Evolutionary conservation across 2,329 filamentous ascomycete species (phyloP), one percentile per base, ranked within the genome.

Genomic region (Hymenoscyphus repandus): DNA sequence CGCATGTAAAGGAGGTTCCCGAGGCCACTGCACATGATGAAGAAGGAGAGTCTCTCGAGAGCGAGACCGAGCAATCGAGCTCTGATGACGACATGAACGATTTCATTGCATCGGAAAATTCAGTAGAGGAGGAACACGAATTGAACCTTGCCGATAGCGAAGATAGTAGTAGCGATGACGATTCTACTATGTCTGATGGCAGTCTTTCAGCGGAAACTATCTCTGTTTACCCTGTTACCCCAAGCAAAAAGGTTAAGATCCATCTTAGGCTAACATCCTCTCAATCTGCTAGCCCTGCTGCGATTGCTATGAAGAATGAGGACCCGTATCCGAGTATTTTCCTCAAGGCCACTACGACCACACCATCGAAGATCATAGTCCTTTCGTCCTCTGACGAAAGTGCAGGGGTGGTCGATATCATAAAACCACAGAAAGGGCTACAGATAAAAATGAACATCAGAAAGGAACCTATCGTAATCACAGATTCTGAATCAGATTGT

Each of bases 81-180:
- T 75, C 69, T 17, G 77, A 76, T 20, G 74, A 75, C 20, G 70
- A 71, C 7, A 37, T 73, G 17, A 67, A 70, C 4, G 67, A 71
- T 40, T 83, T 85, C 53, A 65, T 86, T 42, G 70, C 79, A 31
- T 59, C 64, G 33, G 57, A 61, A 15, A 50, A 57, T 30, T 33
- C 32, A 6, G 43, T 40, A n/a, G 33, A 55, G 31, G 50, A 53
- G 11, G 55, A 46, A 39, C 38, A 56, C 6, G 60, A 63, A 22
- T 52, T 61, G 18, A 46, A 61, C 41, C 52, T 63, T 42, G 61
- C 56, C n/a, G 58, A 62, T 41, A 49, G 52, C n/a, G 61, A 60
- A 47, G 50, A 51, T 11, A 59, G 54, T 17, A 53, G 53, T 22
- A 36, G 45, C n/a, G 38, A 55, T 50, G 59, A 56, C 20, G 36